phyloP scores from a whole-genome alignment of 2,329 filamentous ascomycete genomes.

The Aureobasidium leucospermi region DNA sequence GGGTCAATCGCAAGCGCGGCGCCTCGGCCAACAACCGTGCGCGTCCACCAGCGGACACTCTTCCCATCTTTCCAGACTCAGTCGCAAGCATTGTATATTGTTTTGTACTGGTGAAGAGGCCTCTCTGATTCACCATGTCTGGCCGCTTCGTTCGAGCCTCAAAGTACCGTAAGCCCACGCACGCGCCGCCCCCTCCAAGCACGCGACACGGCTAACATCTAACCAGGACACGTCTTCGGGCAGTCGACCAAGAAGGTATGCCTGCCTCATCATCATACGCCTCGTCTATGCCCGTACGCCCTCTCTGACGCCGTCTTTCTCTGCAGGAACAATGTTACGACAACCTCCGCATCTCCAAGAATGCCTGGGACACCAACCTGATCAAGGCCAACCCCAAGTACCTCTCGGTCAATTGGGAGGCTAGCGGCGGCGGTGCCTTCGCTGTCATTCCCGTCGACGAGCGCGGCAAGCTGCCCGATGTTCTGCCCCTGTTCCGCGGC shows the following conservation, averaged over 20 bases:
- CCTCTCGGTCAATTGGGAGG: conserved; percentile 96
- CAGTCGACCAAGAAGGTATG: conserved; percentile 77
- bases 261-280: background rate
- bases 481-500: conserved; percentile 88
- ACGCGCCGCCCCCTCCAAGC: conserved; percentile 17
- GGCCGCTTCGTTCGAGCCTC: conserved; percentile 66
- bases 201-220: conserved; percentile 1
- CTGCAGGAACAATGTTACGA: conserved; percentile 88
- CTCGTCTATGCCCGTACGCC: background rate
- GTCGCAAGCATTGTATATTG: background rate
- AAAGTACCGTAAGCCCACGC: conserved; percentile 57
- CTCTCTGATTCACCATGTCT: conserved; percentile 45
- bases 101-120: background rate
- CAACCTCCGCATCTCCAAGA: conserved; percentile 92
- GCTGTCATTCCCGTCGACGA: conserved; percentile 89
- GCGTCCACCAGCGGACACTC: background rate
- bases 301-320: background rate
- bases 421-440: conserved; percentile 91
- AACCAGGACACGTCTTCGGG: conserved; percentile 91
- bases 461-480: conserved; percentile 82
- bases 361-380: conserved; percentile 98
- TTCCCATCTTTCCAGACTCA: background rate
- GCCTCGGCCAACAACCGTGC: background rate
- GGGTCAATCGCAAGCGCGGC: background rate
- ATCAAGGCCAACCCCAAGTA: conserved; percentile 97